Conservation (phyloP, 148 eudicot species). For the Persicaria maculosa region DNA sequence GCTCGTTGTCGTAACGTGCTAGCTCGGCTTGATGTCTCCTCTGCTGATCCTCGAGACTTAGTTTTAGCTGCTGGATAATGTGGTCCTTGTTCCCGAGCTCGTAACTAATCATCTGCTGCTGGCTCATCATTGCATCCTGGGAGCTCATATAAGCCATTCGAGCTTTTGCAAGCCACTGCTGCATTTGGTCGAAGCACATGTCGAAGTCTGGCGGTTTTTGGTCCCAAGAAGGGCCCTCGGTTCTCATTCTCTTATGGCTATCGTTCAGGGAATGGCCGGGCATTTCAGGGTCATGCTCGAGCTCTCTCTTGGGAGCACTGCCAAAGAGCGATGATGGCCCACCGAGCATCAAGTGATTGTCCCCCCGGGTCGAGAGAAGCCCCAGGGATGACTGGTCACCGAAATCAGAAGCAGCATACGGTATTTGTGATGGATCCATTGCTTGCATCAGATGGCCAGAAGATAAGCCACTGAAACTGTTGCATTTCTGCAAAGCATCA, state of each 20-base stretch:
- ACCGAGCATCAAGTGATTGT: constrained; percentile 29
- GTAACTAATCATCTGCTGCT: constrained; percentile 26
- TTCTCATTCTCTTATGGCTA: constrained; percentile 50
- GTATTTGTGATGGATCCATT: constrained; percentile 40
- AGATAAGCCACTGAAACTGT: constrained; percentile 31
- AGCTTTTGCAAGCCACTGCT: constrained; percentile 35
- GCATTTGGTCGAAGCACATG: constrained; percentile 41
- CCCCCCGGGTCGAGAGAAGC: constrained; percentile 26
- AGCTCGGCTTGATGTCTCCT: constrained; percentile 37
- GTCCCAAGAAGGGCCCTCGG: constrained; percentile 37
- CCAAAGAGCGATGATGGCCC: constrained; percentile 41
- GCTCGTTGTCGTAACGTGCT: constrained; percentile 59
- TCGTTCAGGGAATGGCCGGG: constrained; percentile 29
- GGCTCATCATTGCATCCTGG: constrained; percentile 28
- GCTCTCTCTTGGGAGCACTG: constrained; percentile 42
- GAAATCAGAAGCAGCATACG: constrained; percentile 27
- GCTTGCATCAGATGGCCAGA: constrained; percentile 43
- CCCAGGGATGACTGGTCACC: constrained; percentile 34
- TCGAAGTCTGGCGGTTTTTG: constrained; percentile 31
- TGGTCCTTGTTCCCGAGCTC: constrained; percentile 36
- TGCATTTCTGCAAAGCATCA: constrained; percentile 24
- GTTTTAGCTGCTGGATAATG: constrained; percentile 40
- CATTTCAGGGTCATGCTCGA: constrained; percentile 39
- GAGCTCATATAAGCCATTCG: constrained; percentile 28
- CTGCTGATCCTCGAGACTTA: constrained; percentile 42